A percentile compares a stretch with the other conserved stretches of the same genome.
These are phyloP conservation scores for Vigna mungo DNA, from an alignment of 306 rosid genomes.

Conservation along the genomic window DNA sequence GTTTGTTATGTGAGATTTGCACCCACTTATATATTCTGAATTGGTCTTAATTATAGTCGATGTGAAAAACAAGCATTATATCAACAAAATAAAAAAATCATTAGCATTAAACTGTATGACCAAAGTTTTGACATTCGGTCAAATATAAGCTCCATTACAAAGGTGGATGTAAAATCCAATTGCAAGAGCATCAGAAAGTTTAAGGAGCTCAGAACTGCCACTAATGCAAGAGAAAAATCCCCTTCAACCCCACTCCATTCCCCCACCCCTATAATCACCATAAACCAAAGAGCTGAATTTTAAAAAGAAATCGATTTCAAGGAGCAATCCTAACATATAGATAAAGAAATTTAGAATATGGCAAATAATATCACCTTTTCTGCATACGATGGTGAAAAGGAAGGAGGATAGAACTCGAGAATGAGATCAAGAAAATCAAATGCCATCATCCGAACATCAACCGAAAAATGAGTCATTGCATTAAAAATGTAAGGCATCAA, in stretches of 20 bases:
- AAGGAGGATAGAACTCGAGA: slow-evolving; percentile 70
- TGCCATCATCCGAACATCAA: slow-evolving; percentile 83
- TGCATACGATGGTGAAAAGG: slow-evolving; percentile 63
- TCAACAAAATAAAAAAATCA: neutral
- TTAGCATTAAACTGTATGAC: neutral
- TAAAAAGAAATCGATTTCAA: slow-evolving; percentile 23
- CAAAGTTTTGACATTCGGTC: neutral
- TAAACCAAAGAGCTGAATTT: slow-evolving; percentile 5
- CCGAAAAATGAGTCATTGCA: slow-evolving; percentile 83
- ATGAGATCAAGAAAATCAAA: slow-evolving; percentile 81
- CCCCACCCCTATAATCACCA: neutral
- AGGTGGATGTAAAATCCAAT: slow-evolving; percentile 23
- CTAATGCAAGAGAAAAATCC: neutral
- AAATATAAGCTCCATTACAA: neutral
- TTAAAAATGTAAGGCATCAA: slow-evolving; percentile 81
- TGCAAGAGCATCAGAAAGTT: slow-evolving; percentile 18
- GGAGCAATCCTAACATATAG: slow-evolving; percentile 33
- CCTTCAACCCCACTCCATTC: neutral
- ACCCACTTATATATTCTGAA: too few species aligned
- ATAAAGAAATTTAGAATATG: slow-evolving; percentile 29
- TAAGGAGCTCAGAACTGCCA: neutral
- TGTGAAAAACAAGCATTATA: too few species aligned
- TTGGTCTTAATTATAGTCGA: too few species aligned
- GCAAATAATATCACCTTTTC: slow-evolving; percentile 69
- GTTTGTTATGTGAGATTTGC: too few species aligned